phyloP scores from a whole-genome alignment of 2,329 filamentous ascomycete genomes.

The Alternaria gaisen region DNA sequence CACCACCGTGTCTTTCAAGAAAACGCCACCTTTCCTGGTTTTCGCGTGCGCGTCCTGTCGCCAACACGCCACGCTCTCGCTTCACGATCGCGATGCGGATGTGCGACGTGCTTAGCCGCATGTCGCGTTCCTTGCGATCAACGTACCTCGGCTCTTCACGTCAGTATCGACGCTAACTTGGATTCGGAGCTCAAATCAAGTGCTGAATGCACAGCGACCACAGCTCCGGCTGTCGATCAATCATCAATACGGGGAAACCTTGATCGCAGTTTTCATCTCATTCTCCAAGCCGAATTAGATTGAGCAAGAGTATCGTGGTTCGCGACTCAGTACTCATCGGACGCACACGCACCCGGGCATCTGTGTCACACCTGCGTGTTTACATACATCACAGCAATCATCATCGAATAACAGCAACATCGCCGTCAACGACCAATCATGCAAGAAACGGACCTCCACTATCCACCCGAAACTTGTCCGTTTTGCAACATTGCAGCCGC shows the following conservation, averaged over 20 bases:
- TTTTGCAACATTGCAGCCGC: conserved; percentile 67
- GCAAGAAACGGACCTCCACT: conserved; percentile 48
- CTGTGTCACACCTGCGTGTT: background rate
- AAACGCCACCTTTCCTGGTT: conserved; percentile 9
- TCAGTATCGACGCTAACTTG: conserved; percentile 16
- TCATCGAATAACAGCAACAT: background rate
- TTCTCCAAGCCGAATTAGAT: background rate
- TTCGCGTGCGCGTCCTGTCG: conserved; percentile 9
- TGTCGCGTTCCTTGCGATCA: conserved; percentile 7
- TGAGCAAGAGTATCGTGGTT: background rate
- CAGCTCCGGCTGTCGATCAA: conserved; percentile 4
- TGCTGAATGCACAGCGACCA: conserved; percentile 8
- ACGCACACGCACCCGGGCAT: background rate
- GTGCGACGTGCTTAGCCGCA: conserved; percentile 2
- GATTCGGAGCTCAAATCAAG: background rate
- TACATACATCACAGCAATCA: background rate
- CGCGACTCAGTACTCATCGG: background rate
- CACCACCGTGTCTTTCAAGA: conserved; percentile 9
- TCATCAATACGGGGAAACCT: conserved; percentile 4
- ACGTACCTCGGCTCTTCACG: conserved; percentile 11
- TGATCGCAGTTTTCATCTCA: background rate
- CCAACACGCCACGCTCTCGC: conserved; percentile 7
- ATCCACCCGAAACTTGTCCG: conserved; percentile 59
- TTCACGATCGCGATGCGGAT: background rate
- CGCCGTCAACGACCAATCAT: conserved; percentile 16